Conservation (phyloP, 1,284 basidiomycete species). For the Moniliella sp. region DNA sequence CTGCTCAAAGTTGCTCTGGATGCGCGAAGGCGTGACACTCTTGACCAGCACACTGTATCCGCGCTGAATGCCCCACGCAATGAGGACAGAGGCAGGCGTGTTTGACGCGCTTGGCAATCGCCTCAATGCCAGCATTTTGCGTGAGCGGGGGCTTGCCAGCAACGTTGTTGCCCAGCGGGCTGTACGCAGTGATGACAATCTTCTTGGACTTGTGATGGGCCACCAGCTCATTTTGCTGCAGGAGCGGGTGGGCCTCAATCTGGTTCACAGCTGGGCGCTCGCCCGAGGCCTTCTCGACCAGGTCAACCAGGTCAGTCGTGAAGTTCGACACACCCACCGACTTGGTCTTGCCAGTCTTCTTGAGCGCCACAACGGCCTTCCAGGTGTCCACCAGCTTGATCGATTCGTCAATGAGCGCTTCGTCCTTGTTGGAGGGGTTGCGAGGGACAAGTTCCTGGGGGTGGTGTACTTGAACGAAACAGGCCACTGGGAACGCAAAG, state of each 20-base stretch:
- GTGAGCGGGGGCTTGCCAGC: constrained; percentile 11
- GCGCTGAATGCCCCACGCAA: constrained; percentile 35
- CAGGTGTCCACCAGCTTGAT: constrained; percentile 54
- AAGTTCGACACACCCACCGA: constrained; percentile 48
- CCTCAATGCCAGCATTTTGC: constrained; percentile 26
- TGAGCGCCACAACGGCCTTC: constrained; percentile 52
- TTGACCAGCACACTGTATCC: constrained; percentile 36
- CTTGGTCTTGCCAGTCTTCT: constrained; percentile 31
- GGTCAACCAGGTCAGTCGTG: constrained; percentile 46
- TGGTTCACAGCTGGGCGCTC: constrained; percentile 60
- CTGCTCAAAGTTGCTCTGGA: constrained; percentile 32
- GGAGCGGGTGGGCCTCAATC: constrained; percentile 55
- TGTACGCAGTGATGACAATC: constrained; percentile 35
- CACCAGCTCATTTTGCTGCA: constrained; percentile 27
- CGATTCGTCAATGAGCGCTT: constrained; percentile 43
- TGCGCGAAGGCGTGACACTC: constrained; percentile 30
- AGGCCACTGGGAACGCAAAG: no score
- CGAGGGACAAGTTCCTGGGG: constrained; percentile 40
- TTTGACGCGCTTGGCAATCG: constrained; percentile 30
- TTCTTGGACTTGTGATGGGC: constrained; percentile 16
- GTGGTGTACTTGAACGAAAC: constrained; percentile 35
- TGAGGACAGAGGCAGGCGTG: constrained; percentile 32
- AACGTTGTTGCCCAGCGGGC: constrained; percentile 26
- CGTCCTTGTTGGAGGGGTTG: constrained; percentile 37
- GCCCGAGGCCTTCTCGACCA: constrained; percentile 51